These are phyloP conservation scores for Neurospora sp. DNA, from an alignment of 2,329 filamentous ascomycete species.

Conservation along the genomic window DNA sequence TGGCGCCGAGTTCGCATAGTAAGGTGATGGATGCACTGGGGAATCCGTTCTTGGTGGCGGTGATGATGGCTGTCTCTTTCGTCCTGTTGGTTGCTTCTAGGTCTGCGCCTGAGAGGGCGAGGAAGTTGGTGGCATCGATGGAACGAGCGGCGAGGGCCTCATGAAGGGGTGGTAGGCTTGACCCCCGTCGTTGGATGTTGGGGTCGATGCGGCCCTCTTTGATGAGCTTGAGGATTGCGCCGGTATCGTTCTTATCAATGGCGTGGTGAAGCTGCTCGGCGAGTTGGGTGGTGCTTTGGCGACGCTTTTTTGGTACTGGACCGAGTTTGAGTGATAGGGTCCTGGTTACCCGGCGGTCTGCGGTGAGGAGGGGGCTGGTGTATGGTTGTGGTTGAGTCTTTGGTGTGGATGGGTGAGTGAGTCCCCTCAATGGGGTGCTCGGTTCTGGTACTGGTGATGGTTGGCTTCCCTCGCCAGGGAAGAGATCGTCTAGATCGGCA, in stretches of 20 bases:
- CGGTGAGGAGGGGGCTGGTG: neutral
- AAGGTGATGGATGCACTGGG: constrained; percentile 15
- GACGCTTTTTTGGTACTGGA: neutral
- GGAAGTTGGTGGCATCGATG: constrained; percentile 12
- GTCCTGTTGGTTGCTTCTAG: constrained; percentile 11
- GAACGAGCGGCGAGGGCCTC: constrained; percentile 14
- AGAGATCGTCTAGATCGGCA: neutral
- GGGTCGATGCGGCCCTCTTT: constrained; percentile 13
- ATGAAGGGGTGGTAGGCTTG: constrained; percentile 13
- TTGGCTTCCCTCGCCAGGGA: neutral
- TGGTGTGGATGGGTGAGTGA: neutral
- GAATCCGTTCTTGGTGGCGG: constrained; percentile 11
- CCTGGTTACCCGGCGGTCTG: neutral
- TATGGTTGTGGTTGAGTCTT: neutral
- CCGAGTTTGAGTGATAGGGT: neutral
- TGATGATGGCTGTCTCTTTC: constrained; percentile 15
- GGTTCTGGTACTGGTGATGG: neutral
- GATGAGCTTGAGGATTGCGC: constrained; percentile 15
- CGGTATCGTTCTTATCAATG: constrained; percentile 15
- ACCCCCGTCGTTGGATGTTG: constrained; percentile 9
- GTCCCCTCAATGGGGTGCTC: neutral
- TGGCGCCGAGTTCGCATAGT: constrained; percentile 17
- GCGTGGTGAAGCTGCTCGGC: constrained; percentile 16
- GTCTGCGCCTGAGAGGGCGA: constrained; percentile 16
- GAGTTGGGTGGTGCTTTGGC: constrained; percentile 7